phyloP scores from a whole-genome alignment of 257 asterid genomes.

The Haberlea rhodopensis region DNA sequence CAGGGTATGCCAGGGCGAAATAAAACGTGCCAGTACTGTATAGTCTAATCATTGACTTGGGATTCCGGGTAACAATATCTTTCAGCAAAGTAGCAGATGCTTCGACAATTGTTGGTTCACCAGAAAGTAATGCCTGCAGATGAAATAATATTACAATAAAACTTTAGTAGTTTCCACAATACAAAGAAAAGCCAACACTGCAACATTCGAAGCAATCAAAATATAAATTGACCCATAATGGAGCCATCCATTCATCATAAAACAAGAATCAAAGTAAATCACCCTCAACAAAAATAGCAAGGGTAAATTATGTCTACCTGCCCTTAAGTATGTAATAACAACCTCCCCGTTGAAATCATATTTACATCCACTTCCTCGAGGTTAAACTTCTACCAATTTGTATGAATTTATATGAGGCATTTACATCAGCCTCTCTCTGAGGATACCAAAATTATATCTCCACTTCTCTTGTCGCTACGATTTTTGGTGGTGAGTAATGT shows the following conservation, averaged over 20 bases:
- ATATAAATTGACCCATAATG: no score
- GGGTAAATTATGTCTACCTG: not conserved
- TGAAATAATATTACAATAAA: slow-evolving; percentile 9
- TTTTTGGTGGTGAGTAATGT: no score
- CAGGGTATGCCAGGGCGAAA: slow-evolving; percentile 96
- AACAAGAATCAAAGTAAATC: not conserved
- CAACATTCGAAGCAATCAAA: no score
- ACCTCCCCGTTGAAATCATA: not conserved
- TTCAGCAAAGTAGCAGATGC: slow-evolving; percentile 91
- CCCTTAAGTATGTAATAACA: no score
- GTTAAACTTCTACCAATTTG: not conserved
- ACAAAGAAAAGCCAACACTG: not conserved
- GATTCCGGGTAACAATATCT: slow-evolving; percentile 91
- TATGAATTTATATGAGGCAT: not conserved
- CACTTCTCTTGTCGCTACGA: not conserved
- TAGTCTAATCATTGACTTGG: slow-evolving; percentile 93
- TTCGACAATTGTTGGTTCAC: slow-evolving; percentile 91
- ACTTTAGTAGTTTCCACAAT: not conserved
- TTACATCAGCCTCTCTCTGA: not conserved
- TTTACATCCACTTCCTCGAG: not conserved
- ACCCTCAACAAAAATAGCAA: not conserved
- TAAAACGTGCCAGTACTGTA: slow-evolving; percentile 97
- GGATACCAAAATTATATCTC: no score
- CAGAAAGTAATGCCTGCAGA: slow-evolving; percentile 89
- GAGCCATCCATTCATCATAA: not conserved